Evolutionary conservation across 805 yeast species (phyloP).

Genomic region (Yarrowia bubula): DNA sequence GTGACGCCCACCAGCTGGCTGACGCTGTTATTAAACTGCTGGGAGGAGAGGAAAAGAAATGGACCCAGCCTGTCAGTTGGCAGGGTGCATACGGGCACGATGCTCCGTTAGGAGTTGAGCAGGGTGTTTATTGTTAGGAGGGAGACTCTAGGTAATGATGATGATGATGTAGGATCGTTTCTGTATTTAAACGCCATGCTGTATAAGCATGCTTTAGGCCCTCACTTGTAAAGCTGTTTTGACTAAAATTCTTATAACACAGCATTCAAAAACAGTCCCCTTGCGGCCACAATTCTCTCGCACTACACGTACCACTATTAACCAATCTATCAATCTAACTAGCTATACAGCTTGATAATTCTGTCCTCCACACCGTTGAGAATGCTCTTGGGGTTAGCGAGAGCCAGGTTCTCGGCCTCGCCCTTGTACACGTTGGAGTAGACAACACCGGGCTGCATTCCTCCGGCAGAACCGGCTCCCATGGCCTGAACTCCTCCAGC

Average conservation of each 20-base stretch:
- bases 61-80: slow-evolving; percentile 77
- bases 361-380: slow-evolving; percentile 64
- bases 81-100: slow-evolving; percentile 76
- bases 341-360: slow-evolving; percentile 33
- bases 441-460: slow-evolving; percentile 51
- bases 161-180: neutral
- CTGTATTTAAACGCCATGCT: too few species aligned
- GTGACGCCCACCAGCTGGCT: slow-evolving; percentile 62
- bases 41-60: slow-evolving; percentile 34
- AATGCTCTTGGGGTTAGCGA: slow-evolving; percentile 55
- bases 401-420: slow-evolving; percentile 72
- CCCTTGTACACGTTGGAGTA: slow-evolving; percentile 60
- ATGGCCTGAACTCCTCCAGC: slow-evolving; percentile 36
- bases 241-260: too few species aligned
- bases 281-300: too few species aligned
- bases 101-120: slow-evolving; percentile 66
- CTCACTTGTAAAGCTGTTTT: too few species aligned
- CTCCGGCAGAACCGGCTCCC: slow-evolving; percentile 34
- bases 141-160: neutral
- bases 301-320: too few species aligned
- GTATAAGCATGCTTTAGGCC: too few species aligned
- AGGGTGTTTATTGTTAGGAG: slow-evolving; percentile 66
- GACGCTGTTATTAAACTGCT: slow-evolving; percentile 39
- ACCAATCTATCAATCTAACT: neutral
- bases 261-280: too few species aligned